Percentiles rank a stretch among this genome's conserved stretches.
Conservation (phyloP, 179 eudicot species). For the Beta lomatogona region DNA sequence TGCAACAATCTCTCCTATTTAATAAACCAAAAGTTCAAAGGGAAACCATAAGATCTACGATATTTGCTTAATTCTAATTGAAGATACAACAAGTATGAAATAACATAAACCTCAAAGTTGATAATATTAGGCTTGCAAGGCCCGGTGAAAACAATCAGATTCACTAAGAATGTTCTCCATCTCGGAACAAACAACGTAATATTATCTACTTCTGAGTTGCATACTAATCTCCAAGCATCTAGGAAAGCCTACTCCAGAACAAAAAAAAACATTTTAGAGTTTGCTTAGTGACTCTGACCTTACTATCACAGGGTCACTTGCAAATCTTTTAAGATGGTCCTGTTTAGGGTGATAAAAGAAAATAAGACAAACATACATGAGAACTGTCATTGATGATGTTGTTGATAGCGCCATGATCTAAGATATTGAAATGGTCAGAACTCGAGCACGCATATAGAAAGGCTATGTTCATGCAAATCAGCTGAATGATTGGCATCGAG, state of each 20-base stretch:
- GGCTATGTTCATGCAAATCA: constrained; percentile 24
- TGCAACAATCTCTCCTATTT: constrained; percentile 45
- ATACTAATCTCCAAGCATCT: constrained; percentile 34
- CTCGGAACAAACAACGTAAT: constrained; percentile 43
- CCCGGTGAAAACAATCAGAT: constrained; percentile 48
- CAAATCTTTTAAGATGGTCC: no score
- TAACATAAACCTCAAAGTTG: constrained; percentile 40
- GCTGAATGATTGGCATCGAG: constrained; percentile 31
- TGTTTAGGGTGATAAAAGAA: neutral
- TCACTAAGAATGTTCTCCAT: constrained; percentile 39
- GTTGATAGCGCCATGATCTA: constrained; percentile 49
- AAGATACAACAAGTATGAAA: neutral
- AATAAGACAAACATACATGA: constrained; percentile 23
- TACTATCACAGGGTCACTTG: no score
- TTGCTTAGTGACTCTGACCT: no score
- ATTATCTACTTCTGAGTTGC: constrained; percentile 6
- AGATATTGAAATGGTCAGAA: constrained; percentile 32
- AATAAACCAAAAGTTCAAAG: neutral
- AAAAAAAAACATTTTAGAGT: neutral
- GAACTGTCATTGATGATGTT: constrained; percentile 44
- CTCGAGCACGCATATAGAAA: constrained; percentile 12
- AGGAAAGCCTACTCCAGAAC: constrained; percentile 50
- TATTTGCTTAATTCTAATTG: neutral
- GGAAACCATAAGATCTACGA: no score
- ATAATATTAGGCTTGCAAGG: constrained; percentile 56